Evolutionary conservation across 73 alveolate genomes (phyloP).

Genomic region (Effrenium voratum): DNA sequence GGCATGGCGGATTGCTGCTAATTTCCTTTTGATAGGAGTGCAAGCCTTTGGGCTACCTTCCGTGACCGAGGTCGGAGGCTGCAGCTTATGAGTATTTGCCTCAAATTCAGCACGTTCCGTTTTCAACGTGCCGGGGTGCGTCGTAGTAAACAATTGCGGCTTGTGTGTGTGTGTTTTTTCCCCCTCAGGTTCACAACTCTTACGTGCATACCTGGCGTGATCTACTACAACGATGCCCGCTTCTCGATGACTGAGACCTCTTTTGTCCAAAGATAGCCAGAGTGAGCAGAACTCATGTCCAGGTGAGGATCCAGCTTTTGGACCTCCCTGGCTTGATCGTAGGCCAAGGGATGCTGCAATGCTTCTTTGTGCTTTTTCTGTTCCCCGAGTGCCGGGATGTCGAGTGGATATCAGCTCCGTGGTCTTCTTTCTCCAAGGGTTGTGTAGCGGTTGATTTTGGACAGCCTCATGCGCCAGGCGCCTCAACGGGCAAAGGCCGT

Average conservation of each 20-base stretch:
- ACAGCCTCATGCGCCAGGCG: slow-evolving; percentile 97
- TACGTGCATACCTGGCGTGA: slow-evolving; percentile 99
- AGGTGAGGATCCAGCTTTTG: slow-evolving; percentile 97
- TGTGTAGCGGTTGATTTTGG: background rate
- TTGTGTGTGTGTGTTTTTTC: background rate
- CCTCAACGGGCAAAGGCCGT: slow-evolving; percentile 99
- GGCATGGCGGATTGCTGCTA: too few species aligned
- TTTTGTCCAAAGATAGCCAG: background rate
- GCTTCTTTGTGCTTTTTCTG: background rate
- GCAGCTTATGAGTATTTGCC: slow-evolving; percentile 71
- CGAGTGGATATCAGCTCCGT: background rate
- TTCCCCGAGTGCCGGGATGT: background rate
- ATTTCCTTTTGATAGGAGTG: too few species aligned
- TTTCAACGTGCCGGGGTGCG: background rate
- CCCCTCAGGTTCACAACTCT: slow-evolving; percentile 98
- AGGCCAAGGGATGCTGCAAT: background rate
- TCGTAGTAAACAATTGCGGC: background rate
- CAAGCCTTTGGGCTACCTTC: too few species aligned
- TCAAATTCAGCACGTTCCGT: background rate
- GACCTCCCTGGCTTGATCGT: slow-evolving; percentile 99
- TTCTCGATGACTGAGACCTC: background rate
- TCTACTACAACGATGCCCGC: slow-evolving; percentile 98
- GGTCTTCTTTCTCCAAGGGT: background rate
- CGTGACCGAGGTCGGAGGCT: slow-evolving; percentile 90
- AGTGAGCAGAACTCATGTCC: background rate